phyloP scores from a whole-genome alignment of 2,329 filamentous ascomycete genomes.

The Xylariomycetidae sp. region DNA sequence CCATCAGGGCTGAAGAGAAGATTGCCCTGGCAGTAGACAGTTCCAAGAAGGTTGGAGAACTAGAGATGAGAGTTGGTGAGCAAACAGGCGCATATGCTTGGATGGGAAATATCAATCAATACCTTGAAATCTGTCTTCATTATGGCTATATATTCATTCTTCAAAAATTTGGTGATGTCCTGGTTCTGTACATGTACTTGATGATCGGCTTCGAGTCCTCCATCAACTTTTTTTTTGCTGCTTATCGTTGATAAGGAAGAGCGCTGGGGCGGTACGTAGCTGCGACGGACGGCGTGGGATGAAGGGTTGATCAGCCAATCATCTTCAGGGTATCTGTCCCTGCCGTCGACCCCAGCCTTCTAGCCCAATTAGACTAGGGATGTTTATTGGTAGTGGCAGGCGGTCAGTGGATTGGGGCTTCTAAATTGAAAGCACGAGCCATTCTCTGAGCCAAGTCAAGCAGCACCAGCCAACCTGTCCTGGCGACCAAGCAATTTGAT shows the following conservation, averaged over 20 bases:
- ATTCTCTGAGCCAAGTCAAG: no score
- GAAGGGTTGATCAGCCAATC: neutral
- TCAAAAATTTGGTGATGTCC: no score
- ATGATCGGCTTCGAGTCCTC: neutral
- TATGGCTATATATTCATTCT: constrained; percentile 33
- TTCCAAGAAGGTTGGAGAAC: constrained; percentile 98
- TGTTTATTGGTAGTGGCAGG: neutral
- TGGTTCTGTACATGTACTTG: no score
- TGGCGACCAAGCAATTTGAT: constrained; percentile 13
- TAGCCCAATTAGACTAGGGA: neutral
- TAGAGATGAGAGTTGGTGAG: constrained; percentile 38
- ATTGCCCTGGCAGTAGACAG: constrained; percentile 97
- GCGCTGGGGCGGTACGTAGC: no score
- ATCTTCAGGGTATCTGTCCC: neutral
- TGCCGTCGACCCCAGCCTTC: constrained; percentile 1
- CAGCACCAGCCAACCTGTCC: no score
- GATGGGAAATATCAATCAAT: constrained; percentile 8
- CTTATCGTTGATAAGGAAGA: constrained; percentile 19
- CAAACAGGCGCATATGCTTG: neutral
- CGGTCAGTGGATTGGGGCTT: no score
- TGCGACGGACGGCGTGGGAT: no score
- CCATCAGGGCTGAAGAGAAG: constrained; percentile 95
- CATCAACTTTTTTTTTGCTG: constrained; percentile 21
- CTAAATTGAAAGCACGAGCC: no score
- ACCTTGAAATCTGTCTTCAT: constrained; percentile 99